Evolutionary conservation across 192 early-diverging fungal species (phyloP), one percentile per base, ranked within the genome.

Genomic region (Entomortierella lignicola): DNA sequence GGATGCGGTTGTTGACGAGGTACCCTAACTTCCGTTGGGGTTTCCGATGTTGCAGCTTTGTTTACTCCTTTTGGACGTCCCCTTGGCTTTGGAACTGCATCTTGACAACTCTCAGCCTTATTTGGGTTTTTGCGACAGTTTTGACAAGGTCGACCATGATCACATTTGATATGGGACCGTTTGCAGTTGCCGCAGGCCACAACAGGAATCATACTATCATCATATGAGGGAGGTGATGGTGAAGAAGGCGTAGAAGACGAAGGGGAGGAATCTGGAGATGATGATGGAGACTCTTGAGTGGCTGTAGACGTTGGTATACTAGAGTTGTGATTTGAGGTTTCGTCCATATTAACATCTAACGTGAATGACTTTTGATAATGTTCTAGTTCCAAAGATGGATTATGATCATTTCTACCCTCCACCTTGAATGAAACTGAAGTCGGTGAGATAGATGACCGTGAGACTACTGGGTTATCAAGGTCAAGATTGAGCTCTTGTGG

Each of bases 21-120:
- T 1, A 30, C 2, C 15, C 43, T 18, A 8, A 29, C 44, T 2
- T 29, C 66, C 6, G 27, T 15, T 21, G 32, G 20, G 0, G 2
- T 15, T 2, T 63, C 55, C 12, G 30, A 26, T 20, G 75, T 57
- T 11, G 68, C 63, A 12, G 50, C 39, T 37, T 79, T 79, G 48
- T 51, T 70, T 17, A 66, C 75, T 37, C 68, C 68, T 20, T 79
- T 79, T 34, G 75, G 75, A 4, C 75, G 75, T 18, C 75, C 75
- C 30, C 75, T 47, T 1, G 75, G 75, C 63, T 79, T 79, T 21
- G 75, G 75, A 10, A 69, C 75, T 6, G 75, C 75, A 48, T 79
- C 67, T 0, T 39, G 55, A 31, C 75, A 79, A n/a, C 52, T 70
- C 25, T 29, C 27, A 4, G 60, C 67, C 63, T 79, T 79, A 50